Conservation (phyloP, 257 asterid genomes). For the Lantana camara region DNA sequence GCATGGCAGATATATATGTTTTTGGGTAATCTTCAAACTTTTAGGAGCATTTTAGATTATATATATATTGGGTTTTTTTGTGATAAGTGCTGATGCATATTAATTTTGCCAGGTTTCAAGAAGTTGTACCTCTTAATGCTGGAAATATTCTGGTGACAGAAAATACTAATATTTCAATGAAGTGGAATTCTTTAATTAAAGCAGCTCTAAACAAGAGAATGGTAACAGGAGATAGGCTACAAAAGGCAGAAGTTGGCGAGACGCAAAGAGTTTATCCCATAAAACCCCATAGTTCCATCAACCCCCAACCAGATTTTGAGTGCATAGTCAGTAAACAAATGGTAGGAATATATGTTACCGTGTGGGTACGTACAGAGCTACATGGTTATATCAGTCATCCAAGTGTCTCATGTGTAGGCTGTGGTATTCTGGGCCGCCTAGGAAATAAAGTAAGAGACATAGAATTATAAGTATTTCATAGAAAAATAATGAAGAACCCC, state of each 20-base stretch:
- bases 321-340: slow-evolving; percentile 62
- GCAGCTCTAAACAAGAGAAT: slow-evolving; percentile 57
- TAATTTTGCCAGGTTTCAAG: slow-evolving; percentile 62
- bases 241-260: slow-evolving; percentile 51
- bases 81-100: slow-evolving; percentile 11
- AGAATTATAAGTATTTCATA: slow-evolving; percentile 5
- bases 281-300: slow-evolving; percentile 30
- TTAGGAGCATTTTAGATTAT: neutral
- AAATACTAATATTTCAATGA: slow-evolving; percentile 37
- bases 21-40: slow-evolving; percentile 49
- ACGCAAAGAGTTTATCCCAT: slow-evolving; percentile 46
- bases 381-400: slow-evolving; percentile 43
- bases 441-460: slow-evolving; percentile 58
- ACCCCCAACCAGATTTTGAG: slow-evolving; percentile 40
- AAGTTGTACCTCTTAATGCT: slow-evolving; percentile 65
- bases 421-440: slow-evolving; percentile 59
- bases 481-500: slow-evolving; percentile 6
- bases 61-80: neutral
- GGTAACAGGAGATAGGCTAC: slow-evolving; percentile 26
- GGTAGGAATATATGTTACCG: slow-evolving; percentile 61
- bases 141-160: slow-evolving; percentile 52
- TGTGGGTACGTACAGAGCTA: slow-evolving; percentile 50
- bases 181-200: slow-evolving; percentile 59
- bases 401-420: slow-evolving; percentile 54
- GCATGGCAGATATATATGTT: slow-evolving; percentile 60